These are phyloP conservation scores for Colletotrichum lentis DNA, from an alignment of 2,329 filamentous ascomycete species.

Conservation along the genomic window DNA sequence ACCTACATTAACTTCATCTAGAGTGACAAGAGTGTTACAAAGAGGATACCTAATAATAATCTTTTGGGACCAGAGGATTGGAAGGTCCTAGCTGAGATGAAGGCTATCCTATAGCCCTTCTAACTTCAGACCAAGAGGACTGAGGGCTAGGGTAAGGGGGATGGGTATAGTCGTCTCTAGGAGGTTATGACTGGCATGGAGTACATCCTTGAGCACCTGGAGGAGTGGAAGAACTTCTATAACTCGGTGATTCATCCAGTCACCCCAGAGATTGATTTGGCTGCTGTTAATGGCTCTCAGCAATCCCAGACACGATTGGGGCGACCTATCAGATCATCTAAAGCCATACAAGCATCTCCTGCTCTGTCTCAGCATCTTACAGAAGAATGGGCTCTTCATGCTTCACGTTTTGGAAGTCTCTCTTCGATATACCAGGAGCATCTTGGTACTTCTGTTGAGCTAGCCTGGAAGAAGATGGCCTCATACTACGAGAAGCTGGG, in stretches of 20 bases:
- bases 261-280: too few species aligned
- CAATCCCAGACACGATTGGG: too few species aligned
- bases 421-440: too few species aligned
- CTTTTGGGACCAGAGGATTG: neutral
- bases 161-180: constrained; percentile 5
- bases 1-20: too few species aligned
- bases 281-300: too few species aligned
- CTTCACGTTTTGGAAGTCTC: neutral
- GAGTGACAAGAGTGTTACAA: too few species aligned
- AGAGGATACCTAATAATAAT: neutral
- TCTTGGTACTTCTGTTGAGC: neutral
- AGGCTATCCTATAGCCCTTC: neutral
- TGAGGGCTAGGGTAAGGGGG: neutral
- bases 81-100: neutral
- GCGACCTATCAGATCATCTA: neutral
- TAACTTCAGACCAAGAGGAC: neutral
- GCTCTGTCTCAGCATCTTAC: too few species aligned
- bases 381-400: too few species aligned
- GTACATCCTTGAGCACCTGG: neutral
- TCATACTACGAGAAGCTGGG: neutral
- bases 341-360: too few species aligned
- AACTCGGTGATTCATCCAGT: neutral
- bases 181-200: constrained; percentile 1
- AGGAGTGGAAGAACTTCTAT: neutral
- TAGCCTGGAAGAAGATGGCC: too few species aligned